Conservation (phyloP, 208 protist genomes). For the Crithidia fasciculata region DNA sequence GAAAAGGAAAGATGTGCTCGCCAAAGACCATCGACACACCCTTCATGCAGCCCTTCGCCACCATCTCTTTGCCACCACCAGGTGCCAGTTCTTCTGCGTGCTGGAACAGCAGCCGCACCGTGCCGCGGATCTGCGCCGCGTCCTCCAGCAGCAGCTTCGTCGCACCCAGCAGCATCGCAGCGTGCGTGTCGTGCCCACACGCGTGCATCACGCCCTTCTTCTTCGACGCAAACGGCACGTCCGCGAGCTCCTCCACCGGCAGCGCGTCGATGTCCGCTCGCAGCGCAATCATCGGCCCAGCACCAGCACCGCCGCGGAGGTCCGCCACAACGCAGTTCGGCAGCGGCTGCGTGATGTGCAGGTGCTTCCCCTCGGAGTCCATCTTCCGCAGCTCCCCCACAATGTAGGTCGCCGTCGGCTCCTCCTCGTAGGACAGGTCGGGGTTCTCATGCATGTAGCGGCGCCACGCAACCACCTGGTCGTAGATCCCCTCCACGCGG, state of each 20-base stretch:
- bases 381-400: conserved; percentile 44
- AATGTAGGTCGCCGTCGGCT: conserved; percentile 62
- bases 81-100: conserved; percentile 67
- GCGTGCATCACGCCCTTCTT: conserved; percentile 66
- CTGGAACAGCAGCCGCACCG: conserved; percentile 81
- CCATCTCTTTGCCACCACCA: conserved; percentile 54
- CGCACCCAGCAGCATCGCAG: conserved; percentile 65
- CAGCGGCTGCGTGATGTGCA: conserved; percentile 42
- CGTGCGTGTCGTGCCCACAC: conserved; percentile 71
- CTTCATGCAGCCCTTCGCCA: conserved; percentile 51
- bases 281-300: conserved; percentile 49
- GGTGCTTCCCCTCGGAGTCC: conserved; percentile 29
- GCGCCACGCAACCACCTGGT: conserved; percentile 61
- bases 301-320: conserved; percentile 45
- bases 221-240: conserved; percentile 61
- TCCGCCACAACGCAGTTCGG: conserved; percentile 49
- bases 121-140: conserved; percentile 51
- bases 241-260: conserved; percentile 58
- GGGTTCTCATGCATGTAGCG: conserved; percentile 67
- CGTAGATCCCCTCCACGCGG: conserved; percentile 32
- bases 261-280: conserved; percentile 73
- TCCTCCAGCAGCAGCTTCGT: conserved; percentile 55
- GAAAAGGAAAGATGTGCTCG: conserved; percentile 31
- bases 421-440: conserved; percentile 51
- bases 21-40: conserved; percentile 70